Evolutionary conservation across 1,284 basidiomycete species (phyloP), one percentile per base, ranked within the genome.

Genomic region (Hortiboletus rubellus): DNA sequence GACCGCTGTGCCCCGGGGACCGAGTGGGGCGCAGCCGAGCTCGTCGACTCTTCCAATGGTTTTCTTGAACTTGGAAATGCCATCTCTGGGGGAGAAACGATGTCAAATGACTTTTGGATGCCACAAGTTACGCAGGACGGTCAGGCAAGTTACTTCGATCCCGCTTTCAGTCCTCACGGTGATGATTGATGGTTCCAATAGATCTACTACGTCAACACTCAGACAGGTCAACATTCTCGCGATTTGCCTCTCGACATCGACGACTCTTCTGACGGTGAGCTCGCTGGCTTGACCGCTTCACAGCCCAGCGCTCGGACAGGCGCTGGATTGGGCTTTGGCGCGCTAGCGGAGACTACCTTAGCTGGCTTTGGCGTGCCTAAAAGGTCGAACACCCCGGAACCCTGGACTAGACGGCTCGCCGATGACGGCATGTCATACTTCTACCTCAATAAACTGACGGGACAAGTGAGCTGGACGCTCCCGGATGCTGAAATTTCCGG

Each of bases 171-270:
- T 46, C 44, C 50, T 46, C 55, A n/a, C 41, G 17, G 11, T 30
- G 17, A 52, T 37, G n/a, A 41, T 57, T 55, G 7, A 61, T 37
- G 54, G 5, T 31, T 37, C 15, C 27, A 27, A 55, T 38, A 98
- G 91, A 92, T 98, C 70, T 94, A 89, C 79, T 98, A 97, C 75
- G 84, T 93, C 64, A 98, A 98, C 69, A 91, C 91, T 0, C 83
- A 91, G 63, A 98, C 95, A 3, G 94, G 94, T 38, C 87, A 95
- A 69, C 87, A 85, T 41, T 86, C 93, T 14, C 84, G 86, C 66
- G 93, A 98, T 65, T 76, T 97, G 41, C 96, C 96, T n/a, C 77
- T 77, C 45, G 85, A 89, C 66, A 76, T 79, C 24, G 86, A 88
- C 51, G 83, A 84, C 37, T 72, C 76, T 45, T 80, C 83, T 3